These are phyloP conservation scores for Thuja plicata DNA, from an alignment of 83 land plant genomes.

Conservation along the genomic window DNA sequence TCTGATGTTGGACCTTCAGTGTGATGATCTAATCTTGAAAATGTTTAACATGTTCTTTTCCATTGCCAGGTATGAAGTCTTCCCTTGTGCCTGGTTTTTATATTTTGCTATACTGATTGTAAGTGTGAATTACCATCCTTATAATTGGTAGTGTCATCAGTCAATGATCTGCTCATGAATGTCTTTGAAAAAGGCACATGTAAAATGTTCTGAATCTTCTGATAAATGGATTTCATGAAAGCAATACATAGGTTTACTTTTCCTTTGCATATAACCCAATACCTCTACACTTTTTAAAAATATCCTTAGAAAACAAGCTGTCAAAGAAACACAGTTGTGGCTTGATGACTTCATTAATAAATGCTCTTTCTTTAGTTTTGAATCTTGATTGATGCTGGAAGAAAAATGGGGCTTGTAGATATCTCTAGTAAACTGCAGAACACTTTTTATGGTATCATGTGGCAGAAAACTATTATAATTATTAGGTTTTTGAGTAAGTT, in stretches of 20 bases:
- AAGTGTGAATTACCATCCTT: neutral
- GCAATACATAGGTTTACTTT: neutral
- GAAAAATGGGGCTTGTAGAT: neutral
- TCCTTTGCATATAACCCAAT: neutral
- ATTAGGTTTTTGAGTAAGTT: neutral
- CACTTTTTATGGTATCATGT: neutral
- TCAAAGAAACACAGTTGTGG: neutral
- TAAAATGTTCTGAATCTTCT: neutral
- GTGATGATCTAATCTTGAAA: conserved; percentile 68
- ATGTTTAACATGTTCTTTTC: conserved; percentile 63
- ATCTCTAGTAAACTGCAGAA: neutral
- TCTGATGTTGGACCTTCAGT: conserved; percentile 80
- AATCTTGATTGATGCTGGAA: neutral
- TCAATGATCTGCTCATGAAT: neutral
- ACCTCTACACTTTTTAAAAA: neutral
- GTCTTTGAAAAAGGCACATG: neutral
- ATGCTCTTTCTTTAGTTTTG: neutral
- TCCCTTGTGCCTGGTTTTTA: neutral
- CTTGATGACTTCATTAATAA: neutral
- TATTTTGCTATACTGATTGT: neutral
- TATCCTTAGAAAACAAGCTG: neutral
- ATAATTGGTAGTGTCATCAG: neutral
- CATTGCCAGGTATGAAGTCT: conserved; percentile 48
- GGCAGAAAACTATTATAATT: neutral
- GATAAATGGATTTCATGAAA: neutral